These are phyloP conservation scores for Pisolithus sp. DNA, from an alignment of 768 basidiomycete species.

Conservation along the genomic window DNA sequence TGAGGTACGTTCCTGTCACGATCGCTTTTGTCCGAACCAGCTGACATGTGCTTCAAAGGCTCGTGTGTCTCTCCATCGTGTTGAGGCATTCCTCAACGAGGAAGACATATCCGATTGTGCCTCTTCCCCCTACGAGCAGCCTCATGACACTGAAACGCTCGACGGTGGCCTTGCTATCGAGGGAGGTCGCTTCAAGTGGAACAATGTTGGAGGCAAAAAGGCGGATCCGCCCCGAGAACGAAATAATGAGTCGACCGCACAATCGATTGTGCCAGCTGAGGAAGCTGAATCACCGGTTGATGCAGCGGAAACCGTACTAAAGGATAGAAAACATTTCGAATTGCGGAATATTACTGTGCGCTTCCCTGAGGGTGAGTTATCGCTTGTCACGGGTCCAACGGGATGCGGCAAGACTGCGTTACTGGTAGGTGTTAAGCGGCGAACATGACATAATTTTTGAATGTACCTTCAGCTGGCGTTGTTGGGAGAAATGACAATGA, in stretches of 20 bases:
- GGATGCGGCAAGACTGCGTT: constrained; percentile 81
- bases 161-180: background rate
- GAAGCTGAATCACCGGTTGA: background rate
- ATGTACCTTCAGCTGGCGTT: constrained; percentile 48
- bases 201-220: background rate
- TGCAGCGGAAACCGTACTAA: constrained; percentile 12
- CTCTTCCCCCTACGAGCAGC: constrained; percentile 24
- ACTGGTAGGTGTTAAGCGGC: constrained; percentile 38
- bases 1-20: constrained; percentile 33
- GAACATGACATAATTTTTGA: background rate
- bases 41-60: constrained; percentile 30
- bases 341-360: constrained; percentile 56
- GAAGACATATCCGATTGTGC: constrained; percentile 65
- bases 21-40: background rate
- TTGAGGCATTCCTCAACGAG: constrained; percentile 60
- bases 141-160: background rate
- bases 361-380: constrained; percentile 69
- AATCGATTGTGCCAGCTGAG: background rate
- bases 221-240: background rate
- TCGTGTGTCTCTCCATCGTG: constrained; percentile 59
- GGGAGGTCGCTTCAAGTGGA: background rate
- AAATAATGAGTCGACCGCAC: background rate
- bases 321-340: constrained; percentile 48
- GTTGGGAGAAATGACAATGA: constrained; percentile 63
- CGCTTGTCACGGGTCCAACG: constrained; percentile 72